These are phyloP conservation scores for Elaeis guineensis DNA, from an alignment of 176 grass and related monocot species.

Conservation along the genomic window DNA sequence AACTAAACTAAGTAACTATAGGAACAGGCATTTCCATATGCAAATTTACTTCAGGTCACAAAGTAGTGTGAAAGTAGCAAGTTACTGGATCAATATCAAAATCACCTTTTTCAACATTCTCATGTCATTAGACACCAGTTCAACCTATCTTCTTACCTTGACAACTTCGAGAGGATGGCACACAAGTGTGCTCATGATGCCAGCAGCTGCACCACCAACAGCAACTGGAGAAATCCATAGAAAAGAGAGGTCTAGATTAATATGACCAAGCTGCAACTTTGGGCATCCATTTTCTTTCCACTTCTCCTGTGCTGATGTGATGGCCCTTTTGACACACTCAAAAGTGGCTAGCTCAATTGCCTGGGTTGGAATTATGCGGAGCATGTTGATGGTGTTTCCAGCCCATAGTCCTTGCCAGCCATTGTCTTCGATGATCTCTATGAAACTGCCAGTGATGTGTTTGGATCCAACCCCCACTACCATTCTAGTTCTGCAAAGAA, in stretches of 20 bases:
- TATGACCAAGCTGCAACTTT: constrained; percentile 41
- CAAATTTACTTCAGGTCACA: no score
- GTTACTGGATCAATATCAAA: no score
- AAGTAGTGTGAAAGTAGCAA: no score
- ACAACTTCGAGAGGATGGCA: constrained; percentile 93
- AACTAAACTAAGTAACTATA: no score
- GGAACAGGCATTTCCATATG: no score
- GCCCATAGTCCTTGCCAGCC: constrained; percentile 88
- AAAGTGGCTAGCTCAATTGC: constrained; percentile 70
- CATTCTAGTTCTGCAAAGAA: constrained; percentile 69
- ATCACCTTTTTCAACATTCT: no score
- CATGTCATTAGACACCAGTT: no score
- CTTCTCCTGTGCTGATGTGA: constrained; percentile 40
- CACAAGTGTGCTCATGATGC: constrained; percentile 51
- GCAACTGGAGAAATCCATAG: constrained; percentile 51
- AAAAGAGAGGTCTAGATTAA: constrained; percentile 48
- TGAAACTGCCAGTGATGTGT: constrained; percentile 49
- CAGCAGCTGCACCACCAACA: constrained; percentile 58
- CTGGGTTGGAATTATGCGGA: constrained; percentile 64
- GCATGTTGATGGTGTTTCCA: constrained; percentile 76
- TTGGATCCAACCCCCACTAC: constrained; percentile 75
- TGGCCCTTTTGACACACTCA: constrained; percentile 59
- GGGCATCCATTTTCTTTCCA: constrained; percentile 48
- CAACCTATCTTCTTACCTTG: constrained; percentile 33
- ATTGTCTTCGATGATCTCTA: constrained; percentile 56